Evolutionary conservation across 2,329 filamentous ascomycete genomes (phyloP), one percentile per base, ranked within the genome.

Genomic region (Pseudogymnoascus sp.): DNA sequence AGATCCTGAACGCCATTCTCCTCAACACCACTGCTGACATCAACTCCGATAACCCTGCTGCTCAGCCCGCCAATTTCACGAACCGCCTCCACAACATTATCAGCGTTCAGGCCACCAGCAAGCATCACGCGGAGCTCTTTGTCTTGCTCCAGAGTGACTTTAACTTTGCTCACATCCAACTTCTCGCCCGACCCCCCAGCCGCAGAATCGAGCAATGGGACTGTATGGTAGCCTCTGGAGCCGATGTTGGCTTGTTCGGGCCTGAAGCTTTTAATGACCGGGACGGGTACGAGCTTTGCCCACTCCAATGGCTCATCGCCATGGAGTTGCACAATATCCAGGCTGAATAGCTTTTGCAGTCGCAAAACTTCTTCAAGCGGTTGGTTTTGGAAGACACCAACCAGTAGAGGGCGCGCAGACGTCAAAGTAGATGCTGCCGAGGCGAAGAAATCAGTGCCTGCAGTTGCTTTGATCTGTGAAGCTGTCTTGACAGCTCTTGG

Each of bases 21-120:
- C 76, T 97, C 94, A 2, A 99, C 92, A 0, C 95, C 95, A 71
- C 91, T 96, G 74, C 92, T 96, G 19, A 96, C 91, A 78, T 99
- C 94, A 3, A 99, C 89, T 1, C 88, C 92, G 35, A 92, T 78
- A 11, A 97, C 83, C 64, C 87, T 84, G 8, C 79, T 79, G 26
- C 79, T 78, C 8, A 84, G 73, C 6, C 82, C 78, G 0, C 86
- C 88, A 14, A 93, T 77, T 12, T 82, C 80, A 21, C 79, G 77
- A 16, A 99, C 77, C 6, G 84, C 81, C 4, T 84, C 78, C 1
- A 78, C 78, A 4, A 99, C 89, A 70, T 97, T 99, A 2, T 87
- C 84, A 1, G 91, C 85, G 64, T 86, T 86, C 62, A 99, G 73
- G 0, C 94, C 95, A 11, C 94, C 94, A 7, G 95, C 95, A 49